phyloP scores from a whole-genome alignment of 2,329 filamentous ascomycete species.

The Exophiala dermatitidis region DNA sequence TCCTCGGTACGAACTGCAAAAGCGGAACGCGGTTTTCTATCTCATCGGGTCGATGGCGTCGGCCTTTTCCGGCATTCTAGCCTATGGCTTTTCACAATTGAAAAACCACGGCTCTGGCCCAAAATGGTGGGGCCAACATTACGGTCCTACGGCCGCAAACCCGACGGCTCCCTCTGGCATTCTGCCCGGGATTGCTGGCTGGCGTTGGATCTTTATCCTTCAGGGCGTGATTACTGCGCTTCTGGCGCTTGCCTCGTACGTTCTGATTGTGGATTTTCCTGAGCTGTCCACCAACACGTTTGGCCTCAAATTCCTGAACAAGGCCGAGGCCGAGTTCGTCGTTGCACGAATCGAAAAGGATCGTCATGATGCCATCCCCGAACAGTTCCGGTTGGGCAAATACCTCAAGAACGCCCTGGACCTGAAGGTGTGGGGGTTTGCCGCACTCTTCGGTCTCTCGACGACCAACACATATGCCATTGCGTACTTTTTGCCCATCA shows the following conservation, averaged over 20 bases:
- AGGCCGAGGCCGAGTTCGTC: slow-evolving; percentile 25
- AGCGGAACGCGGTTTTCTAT: slow-evolving; percentile 43
- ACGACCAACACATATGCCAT: slow-evolving; percentile 70
- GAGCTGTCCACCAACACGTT: slow-evolving; percentile 21
- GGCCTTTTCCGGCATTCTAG: slow-evolving; percentile 31
- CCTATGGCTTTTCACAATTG: slow-evolving; percentile 38
- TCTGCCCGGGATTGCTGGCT: slow-evolving; percentile 21
- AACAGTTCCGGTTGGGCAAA: slow-evolving; percentile 43
- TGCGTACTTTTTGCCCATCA: slow-evolving; percentile 72
- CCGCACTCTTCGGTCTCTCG: slow-evolving; percentile 44
- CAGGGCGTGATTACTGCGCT: slow-evolving; percentile 33
- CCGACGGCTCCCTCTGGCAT: slow-evolving; percentile 17
- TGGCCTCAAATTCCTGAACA: slow-evolving; percentile 29
- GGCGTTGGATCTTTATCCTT: slow-evolving; percentile 45
- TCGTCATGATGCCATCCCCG: slow-evolving; percentile 45
- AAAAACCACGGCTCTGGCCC: slow-evolving; percentile 25
- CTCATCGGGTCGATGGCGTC: slow-evolving; percentile 44
- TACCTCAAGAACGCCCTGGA: slow-evolving; percentile 46
- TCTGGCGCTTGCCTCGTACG: slow-evolving; percentile 38
- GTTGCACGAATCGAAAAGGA: slow-evolving; percentile 48
- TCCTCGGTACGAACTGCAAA: slow-evolving; percentile 37
- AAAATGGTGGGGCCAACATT: slow-evolving; percentile 24
- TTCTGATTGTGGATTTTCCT: slow-evolving; percentile 41
- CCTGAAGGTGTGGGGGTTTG: slow-evolving; percentile 51
- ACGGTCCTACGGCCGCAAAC: slow-evolving; percentile 21